Conservation (phyloP, 2,329 filamentous ascomycete species). For the Fusarium tanahbumbuense region DNA sequence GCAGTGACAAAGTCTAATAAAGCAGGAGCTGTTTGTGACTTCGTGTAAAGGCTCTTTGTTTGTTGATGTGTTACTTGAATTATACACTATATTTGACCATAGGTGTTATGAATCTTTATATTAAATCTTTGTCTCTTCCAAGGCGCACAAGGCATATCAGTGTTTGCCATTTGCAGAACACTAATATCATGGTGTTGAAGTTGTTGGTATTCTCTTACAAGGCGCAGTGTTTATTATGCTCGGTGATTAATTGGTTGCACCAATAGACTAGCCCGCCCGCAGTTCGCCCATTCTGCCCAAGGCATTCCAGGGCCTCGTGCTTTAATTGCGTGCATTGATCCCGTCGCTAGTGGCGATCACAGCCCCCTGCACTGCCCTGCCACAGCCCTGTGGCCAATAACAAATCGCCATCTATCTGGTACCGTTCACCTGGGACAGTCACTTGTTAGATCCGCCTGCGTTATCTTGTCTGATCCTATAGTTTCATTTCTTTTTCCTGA, state of each 20-base stretch:
- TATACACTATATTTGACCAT: not conserved
- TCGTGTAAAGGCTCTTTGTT: not conserved
- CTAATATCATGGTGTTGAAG: not conserved
- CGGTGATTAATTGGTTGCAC: too few relatives aligned
- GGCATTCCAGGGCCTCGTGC: not conserved
- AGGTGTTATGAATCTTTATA: not conserved
- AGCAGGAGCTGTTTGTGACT: not conserved
- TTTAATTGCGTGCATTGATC: not conserved
- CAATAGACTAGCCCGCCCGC: not conserved
- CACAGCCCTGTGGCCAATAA: not conserved
- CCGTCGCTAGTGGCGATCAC: not conserved
- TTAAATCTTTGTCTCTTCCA: not conserved
- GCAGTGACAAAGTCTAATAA: not conserved
- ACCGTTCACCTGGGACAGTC: not conserved
- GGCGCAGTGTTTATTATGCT: too few relatives aligned
- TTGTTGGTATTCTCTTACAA: too few relatives aligned
- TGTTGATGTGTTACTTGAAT: not conserved
- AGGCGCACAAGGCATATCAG: not conserved
- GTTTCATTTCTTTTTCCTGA: not conserved
- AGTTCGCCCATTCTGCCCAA: not conserved
- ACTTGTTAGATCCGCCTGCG: not conserved
- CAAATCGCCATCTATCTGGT: not conserved
- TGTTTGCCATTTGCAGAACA: too few relatives aligned
- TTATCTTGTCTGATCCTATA: not conserved
- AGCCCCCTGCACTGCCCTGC: not conserved